Conservation (phyloP, 2,329 filamentous ascomycete genomes). For the Fonsecaea erecta region DNA sequence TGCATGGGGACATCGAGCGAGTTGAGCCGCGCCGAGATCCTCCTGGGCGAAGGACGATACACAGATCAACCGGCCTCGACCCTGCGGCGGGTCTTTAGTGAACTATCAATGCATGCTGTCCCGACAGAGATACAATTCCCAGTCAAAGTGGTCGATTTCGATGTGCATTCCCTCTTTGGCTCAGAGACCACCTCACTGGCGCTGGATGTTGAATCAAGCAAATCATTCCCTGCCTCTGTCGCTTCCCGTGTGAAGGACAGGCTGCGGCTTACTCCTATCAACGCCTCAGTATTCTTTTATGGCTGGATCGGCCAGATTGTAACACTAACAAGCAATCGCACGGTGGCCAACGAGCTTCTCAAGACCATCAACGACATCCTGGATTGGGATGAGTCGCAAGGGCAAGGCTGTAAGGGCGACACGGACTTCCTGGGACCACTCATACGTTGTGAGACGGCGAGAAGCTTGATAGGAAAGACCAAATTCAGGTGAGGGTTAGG, state of each 20-base stretch:
- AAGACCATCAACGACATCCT: slow-evolving; percentile 31
- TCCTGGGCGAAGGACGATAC: slow-evolving; percentile 57
- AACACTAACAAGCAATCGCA: slow-evolving; percentile 73
- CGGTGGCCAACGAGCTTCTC: slow-evolving; percentile 69
- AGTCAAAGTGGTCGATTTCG: slow-evolving; percentile 59
- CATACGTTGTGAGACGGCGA: slow-evolving; percentile 67
- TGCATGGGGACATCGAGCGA: slow-evolving; percentile 67
- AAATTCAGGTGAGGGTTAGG: slow-evolving; percentile 44
- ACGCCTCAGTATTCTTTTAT: slow-evolving; percentile 71
- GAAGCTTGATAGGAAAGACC: slow-evolving; percentile 71
- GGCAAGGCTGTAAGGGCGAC: slow-evolving; percentile 52
- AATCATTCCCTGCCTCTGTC: slow-evolving; percentile 16
- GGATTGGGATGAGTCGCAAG: slow-evolving; percentile 40
- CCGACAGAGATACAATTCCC: slow-evolving; percentile 65
- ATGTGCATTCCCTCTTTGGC: slow-evolving; percentile 40
- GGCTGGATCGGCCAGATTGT: slow-evolving; percentile 69
- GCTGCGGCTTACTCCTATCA: slow-evolving; percentile 62
- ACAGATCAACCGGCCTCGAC: slow-evolving; percentile 47
- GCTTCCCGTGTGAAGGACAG: slow-evolving; percentile 5
- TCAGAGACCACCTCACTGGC: not conserved
- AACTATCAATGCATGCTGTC: slow-evolving; percentile 48
- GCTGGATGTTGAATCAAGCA: not conserved
- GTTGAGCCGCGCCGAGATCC: slow-evolving; percentile 61
- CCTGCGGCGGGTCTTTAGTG: slow-evolving; percentile 51
- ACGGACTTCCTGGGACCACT: slow-evolving; percentile 62